A percentile compares a stretch with the other conserved stretches of the same genome.
phyloP scores from a whole-genome alignment of 2,329 filamentous ascomycete species.

The Trichoderma atrobrunneum region DNA sequence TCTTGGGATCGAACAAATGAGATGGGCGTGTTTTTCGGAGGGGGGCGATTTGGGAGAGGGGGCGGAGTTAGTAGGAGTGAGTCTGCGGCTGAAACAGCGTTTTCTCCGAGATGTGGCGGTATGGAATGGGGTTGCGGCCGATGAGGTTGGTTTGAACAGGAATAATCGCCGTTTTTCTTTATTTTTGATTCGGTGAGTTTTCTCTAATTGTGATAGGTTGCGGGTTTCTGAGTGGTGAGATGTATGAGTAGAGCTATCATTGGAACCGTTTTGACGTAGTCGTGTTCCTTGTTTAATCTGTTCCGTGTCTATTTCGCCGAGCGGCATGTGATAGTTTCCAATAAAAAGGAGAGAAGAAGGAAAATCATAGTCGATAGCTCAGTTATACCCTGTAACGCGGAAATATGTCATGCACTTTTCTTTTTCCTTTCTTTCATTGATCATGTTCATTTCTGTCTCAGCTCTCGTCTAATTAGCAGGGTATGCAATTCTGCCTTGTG shows the following conservation, averaged over 20 bases:
- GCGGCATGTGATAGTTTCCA: neutral
- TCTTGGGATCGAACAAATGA: neutral
- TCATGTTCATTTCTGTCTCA: neutral
- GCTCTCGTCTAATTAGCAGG: neutral
- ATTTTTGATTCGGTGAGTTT: neutral
- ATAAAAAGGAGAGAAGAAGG: neutral
- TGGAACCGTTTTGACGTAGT: neutral
- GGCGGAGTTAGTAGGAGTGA: neutral
- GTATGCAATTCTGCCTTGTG: neutral
- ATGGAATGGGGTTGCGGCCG: neutral
- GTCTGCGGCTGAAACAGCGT: neutral
- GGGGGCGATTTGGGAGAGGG: neutral
- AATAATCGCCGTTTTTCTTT: neutral
- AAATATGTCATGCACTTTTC: neutral
- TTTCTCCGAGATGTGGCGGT: neutral
- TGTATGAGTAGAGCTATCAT: neutral
- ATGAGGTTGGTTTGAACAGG: neutral
- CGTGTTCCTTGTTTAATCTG: neutral
- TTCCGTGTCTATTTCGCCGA: neutral
- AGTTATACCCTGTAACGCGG: neutral
- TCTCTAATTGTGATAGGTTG: neutral
- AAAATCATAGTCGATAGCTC: neutral
- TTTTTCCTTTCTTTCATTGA: neutral
- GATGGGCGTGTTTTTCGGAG: neutral
- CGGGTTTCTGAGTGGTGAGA: neutral